Evolutionary conservation across 2,329 filamentous ascomycete species (phyloP).

Genomic region (Aureobasidium subglaciale): DNA sequence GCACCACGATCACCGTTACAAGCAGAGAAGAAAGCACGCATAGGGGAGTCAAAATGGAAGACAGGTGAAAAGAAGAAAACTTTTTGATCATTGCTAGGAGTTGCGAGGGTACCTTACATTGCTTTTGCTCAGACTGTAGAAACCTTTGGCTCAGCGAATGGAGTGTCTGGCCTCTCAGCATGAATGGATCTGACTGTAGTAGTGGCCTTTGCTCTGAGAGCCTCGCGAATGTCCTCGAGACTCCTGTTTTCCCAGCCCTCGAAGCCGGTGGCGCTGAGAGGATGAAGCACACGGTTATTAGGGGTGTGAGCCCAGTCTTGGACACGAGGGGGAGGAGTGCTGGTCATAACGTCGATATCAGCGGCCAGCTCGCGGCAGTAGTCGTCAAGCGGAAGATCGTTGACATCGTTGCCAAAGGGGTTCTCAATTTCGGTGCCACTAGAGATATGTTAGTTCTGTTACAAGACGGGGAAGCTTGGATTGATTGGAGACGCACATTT

Average conservation of each 20-base stretch:
- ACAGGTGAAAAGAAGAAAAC: background rate
- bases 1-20: too few species aligned
- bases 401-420: slow-evolving; percentile 76
- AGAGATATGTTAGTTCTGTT: slow-evolving; percentile 25
- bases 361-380: slow-evolving; percentile 69
- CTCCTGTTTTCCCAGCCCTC: slow-evolving; percentile 30
- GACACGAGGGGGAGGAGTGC: slow-evolving; percentile 45
- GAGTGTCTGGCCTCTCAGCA: slow-evolving; percentile 20
- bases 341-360: slow-evolving; percentile 68
- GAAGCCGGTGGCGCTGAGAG: slow-evolving; percentile 41
- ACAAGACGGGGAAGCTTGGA: background rate
- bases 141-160: slow-evolving; percentile 6
- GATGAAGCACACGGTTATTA: slow-evolving; percentile 51
- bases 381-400: slow-evolving; percentile 68
- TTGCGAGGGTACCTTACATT: background rate
- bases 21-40: background rate
- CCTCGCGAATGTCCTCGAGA: slow-evolving; percentile 37
- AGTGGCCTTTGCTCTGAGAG: slow-evolving; percentile 34
- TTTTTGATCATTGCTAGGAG: slow-evolving; percentile 4
- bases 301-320: slow-evolving; percentile 45
- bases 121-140: background rate
- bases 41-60: too few species aligned
- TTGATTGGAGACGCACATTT: background rate
- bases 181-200: slow-evolving; percentile 24
- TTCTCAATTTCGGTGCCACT: slow-evolving; percentile 82